Evolutionary conservation across 164 flowering plant species (phyloP).

Genomic region (Magnolia changhungtana): DNA sequence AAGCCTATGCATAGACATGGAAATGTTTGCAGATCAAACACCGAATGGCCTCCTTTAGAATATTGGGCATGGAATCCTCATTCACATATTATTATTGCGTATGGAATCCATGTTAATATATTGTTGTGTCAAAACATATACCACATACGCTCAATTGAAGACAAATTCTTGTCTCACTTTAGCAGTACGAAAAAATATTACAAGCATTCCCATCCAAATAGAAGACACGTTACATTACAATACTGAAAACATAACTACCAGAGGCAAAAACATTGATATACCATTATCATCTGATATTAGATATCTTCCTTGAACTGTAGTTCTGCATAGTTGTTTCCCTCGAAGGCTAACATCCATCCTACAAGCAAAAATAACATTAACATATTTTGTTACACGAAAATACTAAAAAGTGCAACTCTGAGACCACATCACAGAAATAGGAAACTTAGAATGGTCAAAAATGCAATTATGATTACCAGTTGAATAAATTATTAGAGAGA

Average conservation of each 20-base stretch:
- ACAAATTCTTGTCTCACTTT: too few species aligned
- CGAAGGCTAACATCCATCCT: constrained; percentile 25
- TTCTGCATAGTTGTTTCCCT: constrained; percentile 21
- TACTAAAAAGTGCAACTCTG: not conserved
- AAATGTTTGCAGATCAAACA: not conserved
- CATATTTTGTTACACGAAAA: not conserved
- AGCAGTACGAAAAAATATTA: too few species aligned
- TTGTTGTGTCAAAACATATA: too few species aligned
- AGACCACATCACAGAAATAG: not conserved
- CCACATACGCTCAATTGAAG: not conserved
- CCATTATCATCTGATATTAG: constrained; percentile 37
- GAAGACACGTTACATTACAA: not conserved
- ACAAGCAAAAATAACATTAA: constrained; percentile 1
- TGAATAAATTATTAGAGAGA: not conserved
- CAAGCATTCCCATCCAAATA: too few species aligned
- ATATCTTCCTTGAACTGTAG: constrained; percentile 39
- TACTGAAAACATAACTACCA: not conserved
- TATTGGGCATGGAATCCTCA: not conserved
- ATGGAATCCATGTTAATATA: too few species aligned
- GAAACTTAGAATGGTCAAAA: not conserved
- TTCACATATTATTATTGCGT: not conserved
- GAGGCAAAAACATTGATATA: constrained; percentile 6
- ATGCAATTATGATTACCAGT: not conserved
- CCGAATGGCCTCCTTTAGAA: not conserved
- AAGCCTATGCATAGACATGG: not conserved